Evolutionary conservation across 192 early-diverging fungal species (phyloP).

Genomic region (Rhizophagus clarus): DNA sequence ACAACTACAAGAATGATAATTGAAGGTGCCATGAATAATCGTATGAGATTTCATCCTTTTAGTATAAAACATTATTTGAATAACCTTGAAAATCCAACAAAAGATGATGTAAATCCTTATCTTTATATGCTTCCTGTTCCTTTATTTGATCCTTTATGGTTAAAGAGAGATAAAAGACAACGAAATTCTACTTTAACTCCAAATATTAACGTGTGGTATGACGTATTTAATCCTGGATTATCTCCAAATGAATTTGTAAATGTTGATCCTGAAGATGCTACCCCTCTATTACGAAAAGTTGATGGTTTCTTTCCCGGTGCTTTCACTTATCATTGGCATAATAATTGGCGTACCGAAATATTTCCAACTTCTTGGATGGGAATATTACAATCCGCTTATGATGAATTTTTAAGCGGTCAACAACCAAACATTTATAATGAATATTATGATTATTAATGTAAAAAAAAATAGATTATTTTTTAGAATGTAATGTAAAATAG

Average conservation of each 20-base stretch:
- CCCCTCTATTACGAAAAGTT: conserved; percentile 19
- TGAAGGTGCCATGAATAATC: conserved; percentile 35
- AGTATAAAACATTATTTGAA: conserved; percentile 34
- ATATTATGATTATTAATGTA: neutral
- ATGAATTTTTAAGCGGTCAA: conserved; percentile 36
- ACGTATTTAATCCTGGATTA: neutral
- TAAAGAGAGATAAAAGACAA: conserved; percentile 32
- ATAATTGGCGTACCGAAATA: conserved; percentile 36
- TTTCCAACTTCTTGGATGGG: conserved; percentile 40
- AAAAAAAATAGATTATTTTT: no score
- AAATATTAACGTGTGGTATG: neutral
- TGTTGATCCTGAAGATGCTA: neutral
- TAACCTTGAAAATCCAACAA: neutral
- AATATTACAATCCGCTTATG: conserved; percentile 34
- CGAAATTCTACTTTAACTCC: neutral
- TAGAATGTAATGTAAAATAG: no score
- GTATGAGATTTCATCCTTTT: conserved; percentile 37
- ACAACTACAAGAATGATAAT: conserved; percentile 34
- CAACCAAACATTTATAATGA: conserved; percentile 41
- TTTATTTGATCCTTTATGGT: conserved; percentile 45
- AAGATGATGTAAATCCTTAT: conserved; percentile 29
- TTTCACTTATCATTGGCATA: conserved; percentile 46
- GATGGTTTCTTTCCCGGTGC: conserved; percentile 39
- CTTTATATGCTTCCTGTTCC: conserved; percentile 38
- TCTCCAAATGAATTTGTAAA: neutral